Evolutionary conservation across 805 yeast genomes (phyloP), one percentile per base, ranked within the genome.

Genomic region (Spencermartinsiella europaea): DNA sequence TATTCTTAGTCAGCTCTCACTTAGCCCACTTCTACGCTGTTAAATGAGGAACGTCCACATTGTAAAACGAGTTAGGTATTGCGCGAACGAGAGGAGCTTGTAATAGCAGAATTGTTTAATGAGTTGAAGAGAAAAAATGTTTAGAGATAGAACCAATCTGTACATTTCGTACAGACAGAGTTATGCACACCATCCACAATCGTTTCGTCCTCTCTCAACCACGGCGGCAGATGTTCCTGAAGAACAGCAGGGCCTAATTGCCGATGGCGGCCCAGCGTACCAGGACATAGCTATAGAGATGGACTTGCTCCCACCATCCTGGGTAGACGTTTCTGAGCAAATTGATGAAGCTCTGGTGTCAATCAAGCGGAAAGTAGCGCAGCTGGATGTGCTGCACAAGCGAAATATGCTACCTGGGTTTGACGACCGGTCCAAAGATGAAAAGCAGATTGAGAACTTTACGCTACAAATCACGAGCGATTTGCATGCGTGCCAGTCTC

Each of bases 141-240:
- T 85, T 60, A 75, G 98, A 63, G 98, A 93, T 67, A 74, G 97
- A 63, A 93, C 99, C n/a, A 91, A 90, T 61, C 74, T 91, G 53
- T 91, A 75, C 65, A 70, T 89, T 19, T 88, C 97, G 39, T 91
- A 85, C 62, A 79, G 99, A 52, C 79, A 93, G 49, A 89, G 98
- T 8, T 83, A 82, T 47, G 95, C 95, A 0, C 89, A 89, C 54
- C 78, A 75, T 51, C 68, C 69, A 19, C 53, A 48, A 15, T 53
- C 52, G 15, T 48, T 40, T 4, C 52, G 35, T 46, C 51, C 45
- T 34, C 36, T 38, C n/a, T 40, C 35, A 15, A 47, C 44, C 38
- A 10, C 42, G 39, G 34, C 50, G 49, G 70, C 70, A 31, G 57
- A 59, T 3, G 56, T 73, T 16, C 65, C 67, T 16, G 81, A 76